Evolutionary conservation across 352 stramenopile genomes (phyloP).

Genomic region (Phytophthora citrophthora): DNA sequence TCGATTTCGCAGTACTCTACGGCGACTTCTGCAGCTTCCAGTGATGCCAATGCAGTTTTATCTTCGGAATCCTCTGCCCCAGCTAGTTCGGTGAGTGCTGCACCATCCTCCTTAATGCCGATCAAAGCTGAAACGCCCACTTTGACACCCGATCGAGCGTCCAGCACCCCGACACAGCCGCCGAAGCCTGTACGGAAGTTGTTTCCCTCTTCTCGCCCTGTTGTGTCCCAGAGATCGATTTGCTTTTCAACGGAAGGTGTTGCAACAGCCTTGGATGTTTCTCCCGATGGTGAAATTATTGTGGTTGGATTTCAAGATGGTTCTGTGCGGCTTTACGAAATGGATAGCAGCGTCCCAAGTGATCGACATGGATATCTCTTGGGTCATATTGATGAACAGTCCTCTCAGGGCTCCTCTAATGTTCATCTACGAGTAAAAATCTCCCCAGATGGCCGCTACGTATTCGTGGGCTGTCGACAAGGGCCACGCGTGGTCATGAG

Average conservation of each 20-base stretch:
- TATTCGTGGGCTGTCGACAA: constrained; percentile 83
- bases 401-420: constrained; percentile 51
- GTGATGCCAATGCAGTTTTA: neutral
- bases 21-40: neutral
- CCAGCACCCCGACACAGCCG: constrained; percentile 16
- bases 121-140: neutral
- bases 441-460: constrained; percentile 72
- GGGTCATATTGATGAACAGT: constrained; percentile 83
- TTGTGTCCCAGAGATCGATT: constrained; percentile 70
- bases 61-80: neutral
- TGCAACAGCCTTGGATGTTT: constrained; percentile 78
- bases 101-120: neutral
- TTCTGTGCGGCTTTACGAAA: constrained; percentile 81
- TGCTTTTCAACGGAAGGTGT: constrained; percentile 84
- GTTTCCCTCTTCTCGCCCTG: constrained; percentile 44
- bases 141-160: constrained; percentile 5
- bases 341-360: constrained; percentile 85
- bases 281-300: constrained; percentile 79
- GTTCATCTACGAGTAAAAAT: constrained; percentile 81
- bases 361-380: constrained; percentile 83
- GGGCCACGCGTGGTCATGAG: constrained; percentile 78
- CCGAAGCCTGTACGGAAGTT: constrained; percentile 60
- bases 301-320: constrained; percentile 85
- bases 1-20: neutral
- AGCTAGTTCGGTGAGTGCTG: constrained; percentile 1